Base-by-base conservation (phyloP, 768 basidiomycete genomes). In the Leucocoprinus birnbaumii region DNA sequence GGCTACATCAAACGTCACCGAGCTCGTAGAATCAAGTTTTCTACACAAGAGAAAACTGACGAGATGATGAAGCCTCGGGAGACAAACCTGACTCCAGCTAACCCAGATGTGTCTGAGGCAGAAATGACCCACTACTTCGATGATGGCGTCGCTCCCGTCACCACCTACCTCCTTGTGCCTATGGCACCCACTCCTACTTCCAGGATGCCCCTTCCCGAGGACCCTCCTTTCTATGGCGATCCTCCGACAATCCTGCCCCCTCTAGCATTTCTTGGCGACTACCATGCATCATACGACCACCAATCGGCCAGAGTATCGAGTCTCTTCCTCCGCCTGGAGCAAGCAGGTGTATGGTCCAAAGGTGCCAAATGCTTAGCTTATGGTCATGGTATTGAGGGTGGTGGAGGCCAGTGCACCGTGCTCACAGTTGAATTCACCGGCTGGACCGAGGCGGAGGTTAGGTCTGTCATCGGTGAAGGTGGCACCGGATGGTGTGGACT, bases 401-500 rank as follows among this genome's bases (percentile, higher is more conserved):
- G 78, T 42, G 86, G 80, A 14, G 31, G 31, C 11, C 78, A 84
- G 4, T 87, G 86, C 60, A 86, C 83, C 16, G 62, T 87, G 26
- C 73, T 91, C 11, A 82, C 80, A 49, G 76, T 94, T 45, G 80
- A 82, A 31, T 89, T 94, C 63, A 70, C 72, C 16, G 91, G 91
- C 2, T 94, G 91, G 89, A 78, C 80, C 3, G 80, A 80, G 59
- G 71, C 73, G 10, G 80, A 82, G 45, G 88, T 92, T 7, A 73
- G 86, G 41, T 68, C 78, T 45, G 76, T 91, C 18, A 76, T 91
- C 11, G 91, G 91, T 11, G 83, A 88, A 64, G 83, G 81, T 26
- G 82, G 85, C 16, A 80, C 75, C 7, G 86, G 85, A 0, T 93
- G 91, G 90, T 92, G 89, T 69, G 74, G 77, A 0, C 67, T 92